These are phyloP conservation scores for Malus asiatica DNA, from an alignment of 306 rosid genomes.

Conservation along the genomic window DNA sequence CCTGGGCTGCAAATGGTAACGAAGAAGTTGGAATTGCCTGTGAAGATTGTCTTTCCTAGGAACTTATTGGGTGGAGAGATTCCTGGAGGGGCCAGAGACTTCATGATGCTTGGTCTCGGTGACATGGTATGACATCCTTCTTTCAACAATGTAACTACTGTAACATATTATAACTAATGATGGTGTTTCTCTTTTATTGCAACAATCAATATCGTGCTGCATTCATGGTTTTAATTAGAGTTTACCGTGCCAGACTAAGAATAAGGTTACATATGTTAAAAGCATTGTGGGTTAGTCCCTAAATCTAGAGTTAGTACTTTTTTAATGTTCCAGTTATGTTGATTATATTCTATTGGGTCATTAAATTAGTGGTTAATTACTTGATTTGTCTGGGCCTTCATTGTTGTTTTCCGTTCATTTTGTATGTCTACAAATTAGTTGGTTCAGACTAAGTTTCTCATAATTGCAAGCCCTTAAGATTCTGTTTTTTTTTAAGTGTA, in stretches of 20 bases:
- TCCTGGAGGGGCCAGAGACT: constrained; percentile 72
- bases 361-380: not conserved
- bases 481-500: not conserved
- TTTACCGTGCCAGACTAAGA: not conserved
- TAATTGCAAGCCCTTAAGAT: not conserved
- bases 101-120: constrained; percentile 99
- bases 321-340: not conserved
- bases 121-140: constrained; percentile 67
- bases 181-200: not conserved
- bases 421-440: not conserved
- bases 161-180: constrained; percentile 10
- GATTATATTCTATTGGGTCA: not conserved
- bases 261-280: not conserved
- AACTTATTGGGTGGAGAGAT: constrained; percentile 74
- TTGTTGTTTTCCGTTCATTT: not conserved
- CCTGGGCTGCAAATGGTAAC: constrained; percentile 93
- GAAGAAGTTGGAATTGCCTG: constrained; percentile 93
- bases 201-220: not conserved
- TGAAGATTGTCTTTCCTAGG: constrained; percentile 93
- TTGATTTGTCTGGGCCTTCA: not conserved
- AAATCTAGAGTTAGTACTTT: not conserved
- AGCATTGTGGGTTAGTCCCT: not conserved
- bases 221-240: not conserved
- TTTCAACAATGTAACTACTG: not conserved
- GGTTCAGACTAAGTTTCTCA: not conserved